These are phyloP conservation scores for Pseudonitzschia multistriata DNA, from an alignment of 108 stramenopile genomes.

Conservation along the genomic window DNA sequence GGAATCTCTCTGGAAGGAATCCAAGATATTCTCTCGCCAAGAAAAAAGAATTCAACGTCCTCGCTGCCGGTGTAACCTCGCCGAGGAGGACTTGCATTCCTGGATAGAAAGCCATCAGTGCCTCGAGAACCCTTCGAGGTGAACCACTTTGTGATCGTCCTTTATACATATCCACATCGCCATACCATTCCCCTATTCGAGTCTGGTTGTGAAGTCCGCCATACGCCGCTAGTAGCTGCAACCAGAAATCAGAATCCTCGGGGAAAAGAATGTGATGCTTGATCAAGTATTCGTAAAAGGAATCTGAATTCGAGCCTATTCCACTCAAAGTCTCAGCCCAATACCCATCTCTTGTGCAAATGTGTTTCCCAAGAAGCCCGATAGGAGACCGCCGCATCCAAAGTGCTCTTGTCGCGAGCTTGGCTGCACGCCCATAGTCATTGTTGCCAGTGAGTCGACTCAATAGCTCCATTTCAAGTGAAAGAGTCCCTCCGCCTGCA, in stretches of 20 bases:
- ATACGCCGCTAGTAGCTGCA: slow-evolving; percentile 70
- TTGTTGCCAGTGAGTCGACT: slow-evolving; percentile 78
- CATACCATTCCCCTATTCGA: slow-evolving; percentile 89
- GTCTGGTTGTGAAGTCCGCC: slow-evolving; percentile 62
- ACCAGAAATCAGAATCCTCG: slow-evolving; percentile 84
- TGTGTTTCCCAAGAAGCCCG: slow-evolving; percentile 89
- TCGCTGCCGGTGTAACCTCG: slow-evolving; percentile 69
- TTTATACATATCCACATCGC: slow-evolving; percentile 77
- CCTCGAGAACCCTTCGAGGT: slow-evolving; percentile 66
- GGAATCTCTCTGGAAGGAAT: slow-evolving; percentile 88
- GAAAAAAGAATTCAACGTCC: slow-evolving; percentile 80
- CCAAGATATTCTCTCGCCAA: slow-evolving; percentile 72
- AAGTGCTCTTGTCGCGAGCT: slow-evolving; percentile 68
- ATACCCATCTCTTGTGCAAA: slow-evolving; percentile 72
- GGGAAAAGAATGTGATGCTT: slow-evolving; percentile 84
- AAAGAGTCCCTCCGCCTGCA: slow-evolving; percentile 87
- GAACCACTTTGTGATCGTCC: slow-evolving; percentile 35
- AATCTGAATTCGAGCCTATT: slow-evolving; percentile 91
- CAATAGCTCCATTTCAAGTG: slow-evolving; percentile 84
- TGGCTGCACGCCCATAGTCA: slow-evolving; percentile 70
- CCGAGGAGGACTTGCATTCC: slow-evolving; percentile 91
- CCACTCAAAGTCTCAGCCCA: slow-evolving; percentile 90
- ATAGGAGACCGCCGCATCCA: slow-evolving; percentile 63
- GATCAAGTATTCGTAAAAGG: slow-evolving; percentile 92
- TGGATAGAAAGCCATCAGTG: slow-evolving; percentile 94